Conservation (phyloP, 2,329 filamentous ascomycete species). For the Colletotrichum tofieldiae region DNA sequence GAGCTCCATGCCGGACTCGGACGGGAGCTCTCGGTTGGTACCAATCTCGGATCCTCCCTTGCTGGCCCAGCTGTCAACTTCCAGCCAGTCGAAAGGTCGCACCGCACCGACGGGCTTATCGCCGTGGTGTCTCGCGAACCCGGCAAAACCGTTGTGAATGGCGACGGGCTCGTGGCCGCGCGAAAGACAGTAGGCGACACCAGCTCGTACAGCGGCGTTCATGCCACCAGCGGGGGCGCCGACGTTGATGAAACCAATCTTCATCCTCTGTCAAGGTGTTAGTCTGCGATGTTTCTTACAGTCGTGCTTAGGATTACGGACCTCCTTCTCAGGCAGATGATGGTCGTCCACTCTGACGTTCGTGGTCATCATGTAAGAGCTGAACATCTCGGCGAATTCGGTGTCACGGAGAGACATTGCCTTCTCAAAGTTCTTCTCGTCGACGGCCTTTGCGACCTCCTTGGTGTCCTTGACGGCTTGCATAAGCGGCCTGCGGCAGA, state of each 20-base stretch:
- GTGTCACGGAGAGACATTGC: conserved; percentile 93
- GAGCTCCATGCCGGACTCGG: conserved; percentile 85
- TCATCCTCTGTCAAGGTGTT: conserved; percentile 77
- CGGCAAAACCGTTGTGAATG: conserved; percentile 97
- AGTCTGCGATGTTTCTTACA: conserved; percentile 44
- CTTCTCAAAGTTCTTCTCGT: conserved; percentile 85
- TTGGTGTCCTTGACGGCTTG: conserved; percentile 91
- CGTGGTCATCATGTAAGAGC: conserved; percentile 92
- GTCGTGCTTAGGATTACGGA: conserved; percentile 54
- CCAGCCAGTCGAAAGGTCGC: conserved; percentile 90
- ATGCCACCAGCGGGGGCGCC: conserved; percentile 97
- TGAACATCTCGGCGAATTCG: conserved; percentile 94
- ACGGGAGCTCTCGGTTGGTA: conserved; percentile 93
- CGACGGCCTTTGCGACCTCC: conserved; percentile 85
- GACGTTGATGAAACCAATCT: conserved; percentile 95
- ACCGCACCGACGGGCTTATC: conserved; percentile 88
- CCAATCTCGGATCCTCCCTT: conserved; percentile 98
- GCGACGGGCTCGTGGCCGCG: conserved; percentile 94
- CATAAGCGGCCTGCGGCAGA: conserved; percentile 89
- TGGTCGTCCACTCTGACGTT: conserved; percentile 81
- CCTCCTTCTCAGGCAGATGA: conserved; percentile 79
- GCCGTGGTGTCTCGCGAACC: conserved; percentile 89
- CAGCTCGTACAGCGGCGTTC: conserved; percentile 95
- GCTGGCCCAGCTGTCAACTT: conserved; percentile 95
- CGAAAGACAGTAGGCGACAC: conserved; percentile 91